phyloP scores from a whole-genome alignment of 2,329 filamentous ascomycete genomes.

The Pseudogymnoascus sp. region DNA sequence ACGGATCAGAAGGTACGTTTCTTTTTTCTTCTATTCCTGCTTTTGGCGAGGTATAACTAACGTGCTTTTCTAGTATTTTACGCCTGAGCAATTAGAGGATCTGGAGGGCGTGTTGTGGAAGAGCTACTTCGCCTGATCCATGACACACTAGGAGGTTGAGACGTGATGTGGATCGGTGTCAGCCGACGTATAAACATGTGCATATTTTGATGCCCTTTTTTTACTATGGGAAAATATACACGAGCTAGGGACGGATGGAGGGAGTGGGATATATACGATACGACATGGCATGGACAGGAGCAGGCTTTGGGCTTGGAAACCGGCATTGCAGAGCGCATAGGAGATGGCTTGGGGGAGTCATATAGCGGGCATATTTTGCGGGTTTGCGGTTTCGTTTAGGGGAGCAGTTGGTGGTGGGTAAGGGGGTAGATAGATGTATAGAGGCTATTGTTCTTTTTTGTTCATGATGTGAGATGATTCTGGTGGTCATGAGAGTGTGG shows the following conservation, averaged over 20 bases:
- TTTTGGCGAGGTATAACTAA: constrained; percentile 18
- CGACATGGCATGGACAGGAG: neutral
- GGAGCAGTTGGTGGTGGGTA: neutral
- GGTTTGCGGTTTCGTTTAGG: neutral
- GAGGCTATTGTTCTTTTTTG: neutral
- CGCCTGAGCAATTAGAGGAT: constrained; percentile 86
- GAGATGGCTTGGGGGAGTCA: neutral
- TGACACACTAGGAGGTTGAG: neutral
- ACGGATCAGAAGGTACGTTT: constrained; percentile 87
- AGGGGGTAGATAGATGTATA: neutral
- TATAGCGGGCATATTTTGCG: neutral
- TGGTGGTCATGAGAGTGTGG: neutral
- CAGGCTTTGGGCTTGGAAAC: neutral
- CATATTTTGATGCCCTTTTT: constrained; percentile 6
- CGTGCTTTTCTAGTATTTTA: constrained; percentile 57
- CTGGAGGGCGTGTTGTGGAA: constrained; percentile 97
- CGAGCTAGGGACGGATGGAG: neutral
- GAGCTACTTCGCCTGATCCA: constrained; percentile 72
- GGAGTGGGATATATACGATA: neutral
- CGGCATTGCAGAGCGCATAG: neutral
- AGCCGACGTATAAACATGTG: constrained; percentile 3
- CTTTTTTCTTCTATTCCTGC: constrained; percentile 5
- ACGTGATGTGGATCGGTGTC: neutral
- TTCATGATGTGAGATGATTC: neutral
- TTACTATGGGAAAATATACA: neutral